Percentiles rank a stretch among this genome's conserved stretches.
Conservation (phyloP, 2,329 filamentous ascomycete species). For the Aspergillus nomiae region DNA sequence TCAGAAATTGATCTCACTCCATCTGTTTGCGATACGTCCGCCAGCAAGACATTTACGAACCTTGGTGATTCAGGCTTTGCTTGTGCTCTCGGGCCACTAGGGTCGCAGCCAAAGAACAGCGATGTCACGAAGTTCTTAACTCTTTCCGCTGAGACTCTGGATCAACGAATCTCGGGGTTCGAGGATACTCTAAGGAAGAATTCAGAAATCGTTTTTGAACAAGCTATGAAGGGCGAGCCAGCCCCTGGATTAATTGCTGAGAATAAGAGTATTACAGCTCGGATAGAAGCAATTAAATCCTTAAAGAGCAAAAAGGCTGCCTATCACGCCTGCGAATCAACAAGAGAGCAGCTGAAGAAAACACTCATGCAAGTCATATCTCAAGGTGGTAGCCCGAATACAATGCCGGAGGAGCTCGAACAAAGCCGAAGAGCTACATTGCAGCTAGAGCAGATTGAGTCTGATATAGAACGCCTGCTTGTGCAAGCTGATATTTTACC, state of each 20-base stretch:
- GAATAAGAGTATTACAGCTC: conserved; percentile 38
- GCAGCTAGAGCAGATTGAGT: conserved; percentile 38
- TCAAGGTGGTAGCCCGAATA: conserved; percentile 34
- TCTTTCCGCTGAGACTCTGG: conserved; percentile 29
- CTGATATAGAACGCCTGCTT: conserved; percentile 37
- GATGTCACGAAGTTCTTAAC: conserved; percentile 34
- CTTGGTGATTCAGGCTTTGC: not conserved
- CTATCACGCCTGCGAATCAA: conserved; percentile 30
- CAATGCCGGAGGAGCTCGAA: conserved; percentile 34
- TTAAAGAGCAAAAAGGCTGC: conserved; percentile 31
- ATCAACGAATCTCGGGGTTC: conserved; percentile 30
- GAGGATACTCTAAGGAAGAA: conserved; percentile 35
- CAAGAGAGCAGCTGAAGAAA: conserved; percentile 38
- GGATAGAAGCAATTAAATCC: conserved; percentile 40
- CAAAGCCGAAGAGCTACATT: conserved; percentile 35
- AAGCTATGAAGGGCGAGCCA: conserved; percentile 38
- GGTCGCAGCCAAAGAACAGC: conserved; percentile 23
- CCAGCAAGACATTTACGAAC: not conserved
- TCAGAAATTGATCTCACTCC: conserved; percentile 3
- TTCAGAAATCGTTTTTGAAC: conserved; percentile 40
- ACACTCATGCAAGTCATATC: conserved; percentile 38
- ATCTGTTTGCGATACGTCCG: not conserved
- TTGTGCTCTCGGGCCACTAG: conserved; percentile 11
- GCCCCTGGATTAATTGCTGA: conserved; percentile 36
- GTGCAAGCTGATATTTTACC: conserved; percentile 31